A percentile compares a stretch with the other conserved stretches of the same genome.
These are phyloP conservation scores for Sarocladium brachiariae DNA, from an alignment of 2,329 filamentous ascomycete genomes.

Conservation along the genomic window DNA sequence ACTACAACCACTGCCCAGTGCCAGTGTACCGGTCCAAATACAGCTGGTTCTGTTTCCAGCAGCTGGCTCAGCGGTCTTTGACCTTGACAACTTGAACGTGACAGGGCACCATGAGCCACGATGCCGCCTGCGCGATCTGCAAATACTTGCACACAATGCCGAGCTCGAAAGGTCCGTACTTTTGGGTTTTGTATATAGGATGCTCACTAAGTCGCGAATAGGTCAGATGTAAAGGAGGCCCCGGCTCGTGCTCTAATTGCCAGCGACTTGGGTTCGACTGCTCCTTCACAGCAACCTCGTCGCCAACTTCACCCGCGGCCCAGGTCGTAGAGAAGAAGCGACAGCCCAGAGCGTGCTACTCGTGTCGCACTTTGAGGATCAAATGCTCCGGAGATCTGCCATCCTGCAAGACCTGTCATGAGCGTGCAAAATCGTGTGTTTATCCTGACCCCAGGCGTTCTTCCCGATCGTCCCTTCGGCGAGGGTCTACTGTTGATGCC, in stretches of 20 bases:
- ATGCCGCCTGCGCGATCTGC: slow-evolving; percentile 11
- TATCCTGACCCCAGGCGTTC: slow-evolving; percentile 9
- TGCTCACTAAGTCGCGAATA: slow-evolving; percentile 23
- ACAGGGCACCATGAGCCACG: not conserved
- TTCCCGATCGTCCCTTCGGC: not conserved
- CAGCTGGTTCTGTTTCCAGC: too few relatives aligned
- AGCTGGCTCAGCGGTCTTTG: too few relatives aligned
- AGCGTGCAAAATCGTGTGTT: slow-evolving; percentile 19
- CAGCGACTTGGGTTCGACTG: slow-evolving; percentile 41
- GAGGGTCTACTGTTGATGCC: not conserved
- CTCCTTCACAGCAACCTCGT: slow-evolving; percentile 27
- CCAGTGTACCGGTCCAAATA: too few relatives aligned
- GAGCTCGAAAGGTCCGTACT: slow-evolving; percentile 10
- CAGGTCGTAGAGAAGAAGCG: slow-evolving; percentile 31
- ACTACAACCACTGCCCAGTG: too few relatives aligned
- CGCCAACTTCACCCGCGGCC: slow-evolving; percentile 20
- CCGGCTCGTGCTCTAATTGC: slow-evolving; percentile 37
- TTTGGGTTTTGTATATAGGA: slow-evolving; percentile 26
- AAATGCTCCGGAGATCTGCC: slow-evolving; percentile 39
- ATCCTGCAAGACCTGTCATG: slow-evolving; percentile 8
- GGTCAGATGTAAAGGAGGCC: not conserved
- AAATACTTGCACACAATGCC: slow-evolving; percentile 12
- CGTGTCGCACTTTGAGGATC: slow-evolving; percentile 32
- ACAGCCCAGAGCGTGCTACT: slow-evolving; percentile 36
- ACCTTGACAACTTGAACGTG: too few relatives aligned